Conservation (phyloP, 176 grass and related monocot species). For the Aechmea fasciata region DNA sequence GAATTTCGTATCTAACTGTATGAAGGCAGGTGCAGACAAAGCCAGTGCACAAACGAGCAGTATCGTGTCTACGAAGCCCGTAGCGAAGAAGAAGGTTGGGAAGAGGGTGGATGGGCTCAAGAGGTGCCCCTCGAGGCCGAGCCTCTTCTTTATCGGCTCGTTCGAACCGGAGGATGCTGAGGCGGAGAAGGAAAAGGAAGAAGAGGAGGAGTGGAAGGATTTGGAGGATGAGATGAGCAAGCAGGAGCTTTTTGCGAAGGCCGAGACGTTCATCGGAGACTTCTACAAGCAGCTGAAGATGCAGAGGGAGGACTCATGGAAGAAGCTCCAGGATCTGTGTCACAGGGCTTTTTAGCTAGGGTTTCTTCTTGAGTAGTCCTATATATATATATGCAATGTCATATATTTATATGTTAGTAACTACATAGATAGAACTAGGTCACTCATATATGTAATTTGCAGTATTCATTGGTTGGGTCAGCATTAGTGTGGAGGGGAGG, state of each 20-base stretch:
- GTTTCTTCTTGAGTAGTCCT: neutral
- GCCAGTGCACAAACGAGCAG: neutral
- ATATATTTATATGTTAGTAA: neutral
- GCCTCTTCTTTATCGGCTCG: constrained; percentile 62
- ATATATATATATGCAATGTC: neutral
- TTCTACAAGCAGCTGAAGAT: constrained; percentile 75
- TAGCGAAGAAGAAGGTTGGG: neutral
- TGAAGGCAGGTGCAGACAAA: neutral
- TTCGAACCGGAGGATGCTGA: constrained; percentile 8
- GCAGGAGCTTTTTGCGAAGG: constrained; percentile 59
- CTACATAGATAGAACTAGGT: neutral
- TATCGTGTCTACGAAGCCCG: neutral
- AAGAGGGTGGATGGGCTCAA: constrained; percentile 22
- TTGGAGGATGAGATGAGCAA: constrained; percentile 29
- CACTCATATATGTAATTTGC: neutral
- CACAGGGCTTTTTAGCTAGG: constrained; percentile 12
- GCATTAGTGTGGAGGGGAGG: too few relatives aligned
- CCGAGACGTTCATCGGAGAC: constrained; percentile 58
- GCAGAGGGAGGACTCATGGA: constrained; percentile 70
- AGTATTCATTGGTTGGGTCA: too few relatives aligned
- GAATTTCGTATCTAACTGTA: too few relatives aligned
- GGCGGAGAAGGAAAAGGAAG: constrained; percentile 1
- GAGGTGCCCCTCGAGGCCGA: constrained; percentile 44
- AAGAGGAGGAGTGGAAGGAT: constrained; percentile 8
- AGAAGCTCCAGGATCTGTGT: constrained; percentile 58